Base-by-base conservation (phyloP, 768 basidiomycete genomes). In the Tylopilus subfusipes region DNA sequence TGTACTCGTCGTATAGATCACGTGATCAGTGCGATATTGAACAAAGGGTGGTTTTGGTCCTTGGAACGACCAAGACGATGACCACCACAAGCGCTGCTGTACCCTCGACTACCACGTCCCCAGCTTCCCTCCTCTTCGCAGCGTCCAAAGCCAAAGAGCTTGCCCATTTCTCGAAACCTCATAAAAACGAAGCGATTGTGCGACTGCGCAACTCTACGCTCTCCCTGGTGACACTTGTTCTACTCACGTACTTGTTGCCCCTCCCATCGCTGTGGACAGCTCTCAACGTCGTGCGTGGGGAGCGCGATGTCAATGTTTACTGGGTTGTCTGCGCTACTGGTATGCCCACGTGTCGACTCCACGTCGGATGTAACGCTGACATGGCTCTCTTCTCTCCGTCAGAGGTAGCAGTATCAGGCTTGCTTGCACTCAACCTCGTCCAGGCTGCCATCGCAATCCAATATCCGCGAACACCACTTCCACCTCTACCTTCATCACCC, bases 141-240 rank as follows among this genome's bases (percentile, higher is more conserved):
- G 48, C 67, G 0, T 53, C 67, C 18, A 59, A 52, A 47, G 58
- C 58, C 30, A 65, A 65, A 31, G 42, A 59, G 1, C 10, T 68
- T 30, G n/a, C 55, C 0, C 44, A 69, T 39, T 59, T 65, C 33
- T 63, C 65, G 27, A 77, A 72, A 56, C 76, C 74, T 2, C 39
- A 69, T 21, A 72, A 68, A 47, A 68, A 63, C 42, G 75, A 76
- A 51, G 75, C 75, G 2, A 50, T 68, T 8, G 51, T 74, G n/a
- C 68, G 76, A 46, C 59, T 77, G 45, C 75, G 76, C 39, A 75
- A 67, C 43, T 75, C 73, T 25, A 61, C 67, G 2, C 58, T 76
- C 21, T 68, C 63, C 44, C 65, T 77, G 29, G 51, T 69, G 14
- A 62, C 59, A 11, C 56, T 73, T 21, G 52, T 69, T 10, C 54